Base-by-base conservation (phyloP, 106 monocot genomes). In the Dendrobium catenatum region DNA sequence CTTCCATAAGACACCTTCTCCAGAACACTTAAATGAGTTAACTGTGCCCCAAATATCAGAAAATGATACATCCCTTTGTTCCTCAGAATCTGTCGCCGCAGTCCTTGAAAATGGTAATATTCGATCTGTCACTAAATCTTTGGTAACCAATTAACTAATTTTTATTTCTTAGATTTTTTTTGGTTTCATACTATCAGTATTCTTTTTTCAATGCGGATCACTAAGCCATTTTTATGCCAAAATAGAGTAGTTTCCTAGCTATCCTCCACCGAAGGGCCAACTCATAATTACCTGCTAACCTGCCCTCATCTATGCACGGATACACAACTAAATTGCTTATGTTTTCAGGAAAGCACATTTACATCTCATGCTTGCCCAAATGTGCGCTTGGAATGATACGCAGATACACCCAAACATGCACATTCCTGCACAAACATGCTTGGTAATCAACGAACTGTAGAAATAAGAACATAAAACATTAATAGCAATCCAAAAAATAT, bases 31-130 rank as follows among this genome's bases (percentile, higher is more conserved):
- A 4, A 26, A 82, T 72, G 81, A 72, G 74, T 54, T 19, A 76
- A 75, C 79, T 68, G 47, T 67, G 55, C 47, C 75, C 47, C 79
- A 55, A 10, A 76, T 22, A 42, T 82, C 82, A 26, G 79, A 75
- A 42, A 78, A 86, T 58, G 79, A 73, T 24, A 56, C 73, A 20
- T 29, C 76, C 54, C 5, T 44, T 73, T 77, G 82, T 84, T 78
- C 72, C 42, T 49, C 55, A 5, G 79, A 88, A 72, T 81, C 58
- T 20, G 20, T 51, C 13, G 43, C 75, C 29, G 22, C 15, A 10
- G 43, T 78, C 40, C 75, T 70, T 86, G 72, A 58, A 58, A 22
- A 22, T 72, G 5, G 73, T 56, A 84, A 31, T 37, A 4, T 47
- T 82, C 80, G 81, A 83, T 81, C 72, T 17, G n/a, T 42, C 61